A percentile compares a stretch with the other conserved stretches of the same genome.
Evolutionary conservation across 768 basidiomycete species (phyloP).

Genomic region (Coprinopsis cinerea): DNA sequence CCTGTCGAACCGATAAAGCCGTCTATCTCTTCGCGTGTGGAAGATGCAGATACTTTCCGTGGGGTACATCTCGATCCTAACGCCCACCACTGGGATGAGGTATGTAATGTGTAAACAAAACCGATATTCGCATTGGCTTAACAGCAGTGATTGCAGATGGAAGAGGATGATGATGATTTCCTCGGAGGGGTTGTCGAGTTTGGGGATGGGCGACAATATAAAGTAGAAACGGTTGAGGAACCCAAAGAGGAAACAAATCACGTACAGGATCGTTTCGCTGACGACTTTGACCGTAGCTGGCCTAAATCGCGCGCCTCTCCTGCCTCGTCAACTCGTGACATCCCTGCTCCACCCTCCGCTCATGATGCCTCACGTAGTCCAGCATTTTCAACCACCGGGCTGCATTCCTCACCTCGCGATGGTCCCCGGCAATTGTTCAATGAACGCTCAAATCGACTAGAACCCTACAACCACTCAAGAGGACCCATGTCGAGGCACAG

Average conservation of each 20-base stretch:
- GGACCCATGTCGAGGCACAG: constrained; percentile 23
- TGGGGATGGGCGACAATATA: constrained; percentile 90
- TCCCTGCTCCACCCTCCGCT: constrained; percentile 10
- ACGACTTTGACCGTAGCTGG: constrained; percentile 97
- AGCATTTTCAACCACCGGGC: constrained; percentile 26
- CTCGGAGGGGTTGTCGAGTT: constrained; percentile 90
- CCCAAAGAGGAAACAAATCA: constrained; percentile 46
- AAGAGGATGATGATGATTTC: constrained; percentile 90
- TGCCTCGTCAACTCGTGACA: constrained; percentile 35
- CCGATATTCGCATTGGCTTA: constrained; percentile 4
- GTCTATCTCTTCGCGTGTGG: constrained; percentile 43
- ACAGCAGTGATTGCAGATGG: constrained; percentile 48
- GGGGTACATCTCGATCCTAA: constrained; percentile 93
- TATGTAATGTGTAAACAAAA: constrained; percentile 32
- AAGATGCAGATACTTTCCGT: constrained; percentile 91
- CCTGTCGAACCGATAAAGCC: constrained; percentile 53
- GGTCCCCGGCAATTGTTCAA: constrained; percentile 85
- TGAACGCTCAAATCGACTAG: constrained; percentile 84
- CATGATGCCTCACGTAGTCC: constrained; percentile 14
- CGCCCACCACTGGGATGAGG: constrained; percentile 97
- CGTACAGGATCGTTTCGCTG: constrained; percentile 66
- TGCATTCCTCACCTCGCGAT: constrained; percentile 42
- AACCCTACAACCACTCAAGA: constrained; percentile 65
- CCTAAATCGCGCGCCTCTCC: constrained; percentile 63
- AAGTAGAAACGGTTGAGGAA: constrained; percentile 55